Base-by-base conservation (phyloP, 1,139 yeast species). In the Hansenula lynferdii region DNA sequence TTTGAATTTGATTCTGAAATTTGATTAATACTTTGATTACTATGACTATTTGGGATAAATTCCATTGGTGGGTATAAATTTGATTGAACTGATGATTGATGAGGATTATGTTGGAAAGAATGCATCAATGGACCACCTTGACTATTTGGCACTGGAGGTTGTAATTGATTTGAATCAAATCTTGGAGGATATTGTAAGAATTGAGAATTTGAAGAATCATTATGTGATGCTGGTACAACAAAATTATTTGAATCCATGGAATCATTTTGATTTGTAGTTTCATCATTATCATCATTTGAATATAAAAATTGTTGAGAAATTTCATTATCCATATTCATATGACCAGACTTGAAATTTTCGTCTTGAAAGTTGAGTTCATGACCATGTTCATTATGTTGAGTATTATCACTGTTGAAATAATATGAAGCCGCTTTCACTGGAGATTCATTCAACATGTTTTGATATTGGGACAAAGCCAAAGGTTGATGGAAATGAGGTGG, bases 61-160 rank as follows among this genome's bases (percentile, higher is more conserved):
- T 42, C 47, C 50, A 48, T 46, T 14, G 54, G 41, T 7, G 52
- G 53, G 23, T 47, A 47, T 6, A 45, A 37, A 27, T 40, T 38
- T 15, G 37, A 37, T 27, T 42, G 45, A 5, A 15, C 6, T 8
- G 32, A 7, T 28, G 31, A 8, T 12, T 24, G 11, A 20, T 5
- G 9, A 14, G 31, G 31, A 24, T 34, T 35, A n/a, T 35, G 40
- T n/a, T 33, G 40, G 17, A 14, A 30, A 23, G 33, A 23, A 15
- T 34, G 35, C 15, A 39, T 11, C 34, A 42, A 19, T 21, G 42
- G 11, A 17, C 34, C 15, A 34, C 23, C 38, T 4, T 38, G 41
- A 6, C 8, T 14, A n/a, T n/a, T n/a, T 31, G 36, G 6, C 18
- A 14, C 8, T 18, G 23, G 34, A 11, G 33, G 16, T 29, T 28